Conservation (phyloP, 2,329 filamentous ascomycete genomes). For the Diaporthe aspalathi region DNA sequence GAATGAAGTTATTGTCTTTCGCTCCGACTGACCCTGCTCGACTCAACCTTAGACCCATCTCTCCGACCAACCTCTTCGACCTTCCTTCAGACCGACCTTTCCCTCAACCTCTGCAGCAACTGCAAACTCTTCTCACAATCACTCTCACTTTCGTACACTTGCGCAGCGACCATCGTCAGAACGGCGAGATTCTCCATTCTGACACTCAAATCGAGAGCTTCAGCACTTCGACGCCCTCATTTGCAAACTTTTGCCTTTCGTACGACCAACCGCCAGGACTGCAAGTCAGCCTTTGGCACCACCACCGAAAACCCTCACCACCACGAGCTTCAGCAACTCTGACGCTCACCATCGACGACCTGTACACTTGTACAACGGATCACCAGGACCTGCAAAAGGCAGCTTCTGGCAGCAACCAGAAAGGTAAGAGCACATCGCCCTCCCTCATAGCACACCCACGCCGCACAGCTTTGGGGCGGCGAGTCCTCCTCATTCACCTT, state of each 20-base stretch:
- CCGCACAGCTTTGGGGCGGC: background rate
- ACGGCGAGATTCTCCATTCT: slow-evolving; percentile 2
- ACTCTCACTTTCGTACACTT: background rate
- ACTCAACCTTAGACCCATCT: background rate
- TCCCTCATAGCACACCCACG: background rate
- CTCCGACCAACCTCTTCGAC: background rate
- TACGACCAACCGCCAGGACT: slow-evolving; percentile 9
- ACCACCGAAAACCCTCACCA: background rate
- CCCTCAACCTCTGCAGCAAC: background rate
- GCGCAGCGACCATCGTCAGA: slow-evolving; percentile 12
- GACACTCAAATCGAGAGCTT: background rate
- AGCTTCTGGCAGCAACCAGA: slow-evolving; percentile 1
- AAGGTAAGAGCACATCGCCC: background rate
- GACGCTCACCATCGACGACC: slow-evolving; percentile 15
- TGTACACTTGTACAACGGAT: slow-evolving; percentile 23
- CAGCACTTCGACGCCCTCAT: slow-evolving; percentile 16
- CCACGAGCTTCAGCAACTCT: slow-evolving; percentile 5
- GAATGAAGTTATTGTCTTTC: slow-evolving; percentile 5
- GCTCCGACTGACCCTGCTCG: background rate
- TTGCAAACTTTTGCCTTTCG: slow-evolving; percentile 4
- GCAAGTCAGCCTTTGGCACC: slow-evolving; percentile 13
- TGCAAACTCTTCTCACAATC: slow-evolving; percentile 19
- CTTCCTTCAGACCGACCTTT: slow-evolving; percentile 2
- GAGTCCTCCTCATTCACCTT: background rate
- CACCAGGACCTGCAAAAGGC: slow-evolving; percentile 20